Evolutionary conservation across 495 filamentous ascomycete genomes (phyloP).

Genomic region (Aspergillus baeticus): DNA sequence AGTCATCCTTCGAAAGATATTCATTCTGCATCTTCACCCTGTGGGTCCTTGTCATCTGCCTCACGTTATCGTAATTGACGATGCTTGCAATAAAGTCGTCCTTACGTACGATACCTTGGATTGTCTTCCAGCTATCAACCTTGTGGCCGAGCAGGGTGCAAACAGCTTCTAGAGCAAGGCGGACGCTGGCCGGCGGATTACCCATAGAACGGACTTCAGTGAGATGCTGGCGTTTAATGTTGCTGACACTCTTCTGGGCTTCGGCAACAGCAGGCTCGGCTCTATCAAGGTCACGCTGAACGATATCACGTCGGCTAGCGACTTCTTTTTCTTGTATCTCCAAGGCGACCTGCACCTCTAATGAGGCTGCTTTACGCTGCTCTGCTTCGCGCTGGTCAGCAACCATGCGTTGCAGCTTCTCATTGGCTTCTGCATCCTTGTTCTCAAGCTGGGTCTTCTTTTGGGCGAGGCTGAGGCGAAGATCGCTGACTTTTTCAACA

Average conservation of each 20-base stretch:
- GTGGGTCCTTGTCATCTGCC: constrained; percentile 82
- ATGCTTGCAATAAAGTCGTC: constrained; percentile 99
- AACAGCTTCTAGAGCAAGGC: constrained; percentile 90
- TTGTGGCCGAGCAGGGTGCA: constrained; percentile 92
- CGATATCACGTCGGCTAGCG: constrained; percentile 75
- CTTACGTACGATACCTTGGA: constrained; percentile 79
- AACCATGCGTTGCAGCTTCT: constrained; percentile 96
- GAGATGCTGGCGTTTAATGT: constrained; percentile 94
- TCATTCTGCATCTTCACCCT: constrained; percentile 89
- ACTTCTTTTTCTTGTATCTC: constrained; percentile 91
- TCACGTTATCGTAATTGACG: constrained; percentile 94
- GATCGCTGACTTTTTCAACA: constrained; percentile 93
- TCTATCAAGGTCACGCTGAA: constrained; percentile 80
- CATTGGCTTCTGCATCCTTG: constrained; percentile 94
- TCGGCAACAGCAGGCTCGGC: constrained; percentile 93
- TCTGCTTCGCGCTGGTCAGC: constrained; percentile 95
- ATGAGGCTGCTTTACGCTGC: constrained; percentile 78
- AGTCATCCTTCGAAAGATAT: constrained; percentile 87
- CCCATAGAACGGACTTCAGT: constrained; percentile 97
- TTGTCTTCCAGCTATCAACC: constrained; percentile 83
- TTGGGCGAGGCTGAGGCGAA: constrained; percentile 83
- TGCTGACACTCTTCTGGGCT: constrained; percentile 92
- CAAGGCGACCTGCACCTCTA: constrained; percentile 83
- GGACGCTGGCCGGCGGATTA: constrained; percentile 84
- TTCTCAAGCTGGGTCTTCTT: constrained; percentile 91